Conservation (phyloP, 2,329 filamentous ascomycete genomes). For the Apiospora koreana region DNA sequence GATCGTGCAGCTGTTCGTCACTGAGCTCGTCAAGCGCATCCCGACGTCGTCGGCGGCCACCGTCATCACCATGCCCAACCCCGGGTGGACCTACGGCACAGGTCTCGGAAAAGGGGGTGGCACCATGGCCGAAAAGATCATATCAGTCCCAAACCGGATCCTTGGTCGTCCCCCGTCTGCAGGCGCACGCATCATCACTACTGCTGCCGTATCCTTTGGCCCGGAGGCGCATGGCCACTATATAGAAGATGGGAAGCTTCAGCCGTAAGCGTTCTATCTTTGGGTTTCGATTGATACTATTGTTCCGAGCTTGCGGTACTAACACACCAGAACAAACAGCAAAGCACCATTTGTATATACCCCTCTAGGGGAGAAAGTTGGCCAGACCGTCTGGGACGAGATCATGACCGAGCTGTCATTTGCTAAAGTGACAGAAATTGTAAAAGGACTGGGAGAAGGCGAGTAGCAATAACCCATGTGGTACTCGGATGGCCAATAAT, state of each 20-base stretch:
- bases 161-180: conserved; percentile 10
- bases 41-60: conserved; percentile 19
- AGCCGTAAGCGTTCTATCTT: conserved; percentile 18
- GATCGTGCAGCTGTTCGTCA: conserved; percentile 34
- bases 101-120: conserved; percentile 18
- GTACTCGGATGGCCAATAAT: too few species aligned
- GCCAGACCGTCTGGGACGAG: conserved; percentile 23
- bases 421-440: conserved; percentile 18
- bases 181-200: conserved; percentile 19
- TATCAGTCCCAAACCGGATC: conserved; percentile 20
- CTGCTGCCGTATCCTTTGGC: conserved; percentile 19
- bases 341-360: conserved; percentile 23
- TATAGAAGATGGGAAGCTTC: conserved; percentile 18
- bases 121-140: conserved; percentile 14
- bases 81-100: conserved; percentile 19
- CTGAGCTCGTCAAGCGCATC: conserved; percentile 28
- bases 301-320: too few species aligned
- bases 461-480: too few species aligned
- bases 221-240: conserved; percentile 21
- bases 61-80: conserved; percentile 17
- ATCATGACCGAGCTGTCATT: conserved; percentile 26
- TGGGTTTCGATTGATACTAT: background rate
- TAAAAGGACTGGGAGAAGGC: too few species aligned
- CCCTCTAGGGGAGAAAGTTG: conserved; percentile 18
- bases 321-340: too few species aligned